Evolutionary conservation across 352 stramenopile genomes (phyloP), one percentile per base, ranked within the genome.

Genomic region (Phytophthora capsici): DNA sequence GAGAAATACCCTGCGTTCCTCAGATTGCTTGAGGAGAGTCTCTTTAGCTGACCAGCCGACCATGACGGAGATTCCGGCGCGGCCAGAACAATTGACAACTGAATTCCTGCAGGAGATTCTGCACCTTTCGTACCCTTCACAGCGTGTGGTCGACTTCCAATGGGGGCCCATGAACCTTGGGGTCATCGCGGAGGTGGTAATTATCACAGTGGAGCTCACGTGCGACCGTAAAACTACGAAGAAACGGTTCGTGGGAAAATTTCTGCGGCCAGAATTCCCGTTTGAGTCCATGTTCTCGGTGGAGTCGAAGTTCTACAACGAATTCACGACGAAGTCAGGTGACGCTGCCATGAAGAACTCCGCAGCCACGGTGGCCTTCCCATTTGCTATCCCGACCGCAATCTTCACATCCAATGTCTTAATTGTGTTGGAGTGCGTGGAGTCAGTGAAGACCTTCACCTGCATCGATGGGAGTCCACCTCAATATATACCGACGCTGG

Each of bases 211-310:
- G 22, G 38, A 63, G 23, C 52, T 93, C 14, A 43, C 77, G 6
- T 45, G 20, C 37, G 44, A 69, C 12, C 41, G 34, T 16, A 37
- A 57, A 6, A 63, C 10, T 37, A 45, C 61, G 8, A 38, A 69
- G 50, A 73, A 58, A 41, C 60, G 75, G 16, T 76, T 90, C 14
- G 81, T 94, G 36, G 82, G 79, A 36, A 94, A 94, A 65, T 94
- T 93, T 43, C 54, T 90, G 56, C 82, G 86, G 0, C 81, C 81
- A 4, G 86, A 94, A 57, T 89, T 94, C 59, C 84, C 86, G 12
- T 88, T 94, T 38, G 81, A 93, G 64, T 78, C 68, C 17, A 94
- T 94, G 86, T 94, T 94, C 45, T 57, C 61, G 7, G 82, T 94
- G 43, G 86, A 94, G 52, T 90, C 81, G 28, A 87, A 69, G 19